Base-by-base conservation (phyloP, 495 filamentous ascomycete genomes). In the Usnea hakonensis region DNA sequence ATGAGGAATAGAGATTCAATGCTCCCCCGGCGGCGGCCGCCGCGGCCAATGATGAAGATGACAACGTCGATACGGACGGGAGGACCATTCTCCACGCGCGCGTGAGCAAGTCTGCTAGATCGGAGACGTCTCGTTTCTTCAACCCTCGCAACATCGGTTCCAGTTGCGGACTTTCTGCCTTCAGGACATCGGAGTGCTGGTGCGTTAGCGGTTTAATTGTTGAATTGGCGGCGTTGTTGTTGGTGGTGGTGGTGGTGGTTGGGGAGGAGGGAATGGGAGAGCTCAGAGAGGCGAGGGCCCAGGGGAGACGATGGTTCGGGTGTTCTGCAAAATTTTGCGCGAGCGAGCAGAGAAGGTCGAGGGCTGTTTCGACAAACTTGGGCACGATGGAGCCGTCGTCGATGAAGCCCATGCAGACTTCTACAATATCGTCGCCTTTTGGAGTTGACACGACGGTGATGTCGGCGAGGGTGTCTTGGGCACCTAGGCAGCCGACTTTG, bases 51-150 rank as follows among this genome's bases (percentile, higher is more conserved):
- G 35, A 36, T 11, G 35, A 36, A 11, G 35, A 36, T 5, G 35
- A 36, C 5, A 11, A 6, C 11, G 35, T 23, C 67, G 55, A 40
- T 63, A 19, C 65, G 69, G 9, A 64, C 9, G 76, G 76, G 0
- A 83, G 72, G 35, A 82, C 77, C 60, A 80, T 75, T 53, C 79
- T 72, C 81, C 81, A 83, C 2, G 76, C 75, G 30, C 73, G 73
- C 16, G 74, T 76, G 16, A 83, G 71, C 33, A 75, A 74, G 53
- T 79, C 75, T 0, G 78, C 78, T 48, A 82, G 70, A 28, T 72
- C 71, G 8, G 76, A 72, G 28, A 83, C 70, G 63, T 82, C 79
- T 16, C 75, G 73, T 16, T 78, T 76, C 28, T 70, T 78, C 40
- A 77, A 73, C 2, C 69, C 72, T 48, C 76, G 76, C 33, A 79